Conservation (phyloP, 257 asterid genomes). For the Galeopsis tetrahit region DNA sequence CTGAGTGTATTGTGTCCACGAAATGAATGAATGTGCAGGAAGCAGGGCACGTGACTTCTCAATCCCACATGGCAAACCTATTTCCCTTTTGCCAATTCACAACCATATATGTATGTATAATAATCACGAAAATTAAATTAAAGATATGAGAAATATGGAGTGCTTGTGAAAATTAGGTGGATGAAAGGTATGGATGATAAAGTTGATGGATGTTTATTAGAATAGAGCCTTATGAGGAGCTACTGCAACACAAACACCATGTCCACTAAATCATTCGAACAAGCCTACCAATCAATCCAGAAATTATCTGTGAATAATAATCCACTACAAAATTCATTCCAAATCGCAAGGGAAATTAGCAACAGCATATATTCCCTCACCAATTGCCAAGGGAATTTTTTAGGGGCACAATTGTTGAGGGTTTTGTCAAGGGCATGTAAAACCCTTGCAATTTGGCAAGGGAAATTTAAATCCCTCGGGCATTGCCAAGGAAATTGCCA, state of each 20-base stretch:
- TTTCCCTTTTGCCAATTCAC: constrained; percentile 25
- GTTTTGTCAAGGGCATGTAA: too few species aligned
- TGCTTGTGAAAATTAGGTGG: constrained; percentile 37
- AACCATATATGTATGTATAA: constrained; percentile 22
- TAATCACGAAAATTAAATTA: neutral
- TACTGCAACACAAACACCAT: constrained; percentile 50
- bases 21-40: constrained; percentile 31
- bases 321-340: too few species aligned
- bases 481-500: too few species aligned
- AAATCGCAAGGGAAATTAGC: too few species aligned
- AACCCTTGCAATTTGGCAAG: too few species aligned
- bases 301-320: constrained; percentile 19
- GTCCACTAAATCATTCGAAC: constrained; percentile 48
- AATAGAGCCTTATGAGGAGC: constrained; percentile 29
- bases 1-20: neutral
- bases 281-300: constrained; percentile 49
- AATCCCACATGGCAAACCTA: constrained; percentile 54
- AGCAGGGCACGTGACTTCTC: constrained; percentile 41
- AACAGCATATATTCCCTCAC: too few species aligned
- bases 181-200: constrained; percentile 14
- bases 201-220: constrained; percentile 32
- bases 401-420: too few species aligned
- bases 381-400: too few species aligned
- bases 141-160: constrained; percentile 25
- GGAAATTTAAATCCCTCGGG: too few species aligned